Percentiles rank a stretch among this genome's conserved stretches.
phyloP scores from a whole-genome alignment of 1,284 basidiomycete species.

The Rhodotorula sp. region DNA sequence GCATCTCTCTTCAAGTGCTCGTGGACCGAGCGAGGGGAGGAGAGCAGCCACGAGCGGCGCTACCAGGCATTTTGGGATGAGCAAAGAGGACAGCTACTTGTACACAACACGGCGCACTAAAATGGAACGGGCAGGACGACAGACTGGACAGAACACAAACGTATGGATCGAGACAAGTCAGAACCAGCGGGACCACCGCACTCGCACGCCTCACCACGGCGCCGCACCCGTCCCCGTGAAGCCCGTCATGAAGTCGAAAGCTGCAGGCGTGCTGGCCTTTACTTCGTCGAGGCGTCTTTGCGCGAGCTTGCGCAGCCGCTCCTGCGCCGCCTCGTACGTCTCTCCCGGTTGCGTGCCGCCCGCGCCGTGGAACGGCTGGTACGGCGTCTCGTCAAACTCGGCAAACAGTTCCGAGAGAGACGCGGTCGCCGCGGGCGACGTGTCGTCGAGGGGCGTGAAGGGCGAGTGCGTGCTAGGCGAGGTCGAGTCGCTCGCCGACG shows the following conservation, averaged over 20 bases:
- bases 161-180: too few species aligned
- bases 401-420: slow-evolving; percentile 13
- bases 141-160: too few species aligned
- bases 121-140: too few species aligned
- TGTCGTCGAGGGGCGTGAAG: slow-evolving; percentile 1
- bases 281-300: not conserved
- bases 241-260: not conserved
- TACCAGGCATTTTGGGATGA: too few species aligned
- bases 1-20: too few species aligned
- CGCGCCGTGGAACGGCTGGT: slow-evolving; percentile 11
- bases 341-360: slow-evolving; percentile 16
- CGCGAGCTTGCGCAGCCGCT: not conserved
- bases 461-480: not conserved
- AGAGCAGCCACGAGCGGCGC: too few species aligned
- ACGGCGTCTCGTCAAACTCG: slow-evolving; percentile 24
- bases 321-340: slow-evolving; percentile 25
- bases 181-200: too few species aligned
- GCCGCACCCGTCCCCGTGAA: too few species aligned
- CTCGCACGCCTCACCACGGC: too few species aligned
- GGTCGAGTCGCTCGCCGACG: not conserved
- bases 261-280: not conserved
- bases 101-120: too few species aligned
- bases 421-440: not conserved
- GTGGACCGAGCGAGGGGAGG: too few species aligned
- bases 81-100: too few species aligned